A percentile compares a stretch with the other conserved stretches of the same genome.
Evolutionary conservation across 805 yeast species (phyloP).

Genomic region (Candida succiphila): DNA sequence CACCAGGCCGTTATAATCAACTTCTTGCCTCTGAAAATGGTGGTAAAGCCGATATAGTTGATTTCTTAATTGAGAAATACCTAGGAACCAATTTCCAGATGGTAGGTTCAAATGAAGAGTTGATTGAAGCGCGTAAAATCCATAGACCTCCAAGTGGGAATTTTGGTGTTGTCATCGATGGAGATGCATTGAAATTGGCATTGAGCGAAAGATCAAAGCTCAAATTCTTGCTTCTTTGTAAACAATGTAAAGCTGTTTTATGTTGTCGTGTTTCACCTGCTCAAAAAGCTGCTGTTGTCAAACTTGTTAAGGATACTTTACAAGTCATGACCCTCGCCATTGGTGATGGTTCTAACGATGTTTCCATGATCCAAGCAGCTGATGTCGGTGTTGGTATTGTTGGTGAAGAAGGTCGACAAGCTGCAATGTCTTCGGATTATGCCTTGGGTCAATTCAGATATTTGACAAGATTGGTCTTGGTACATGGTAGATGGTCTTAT

Average conservation of each 20-base stretch:
- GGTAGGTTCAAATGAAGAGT: slow-evolving; percentile 50
- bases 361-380: slow-evolving; percentile 85
- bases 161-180: slow-evolving; percentile 68
- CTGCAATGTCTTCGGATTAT: slow-evolving; percentile 81
- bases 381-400: slow-evolving; percentile 86
- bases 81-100: slow-evolving; percentile 45
- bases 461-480: slow-evolving; percentile 52
- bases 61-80: slow-evolving; percentile 36
- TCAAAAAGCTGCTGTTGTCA: slow-evolving; percentile 79
- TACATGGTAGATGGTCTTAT: slow-evolving; percentile 85
- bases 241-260: slow-evolving; percentile 71
- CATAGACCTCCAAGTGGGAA: slow-evolving; percentile 64
- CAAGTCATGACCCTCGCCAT: slow-evolving; percentile 81
- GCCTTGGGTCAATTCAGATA: slow-evolving; percentile 79
- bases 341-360: slow-evolving; percentile 88
- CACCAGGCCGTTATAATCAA: slow-evolving; percentile 19
- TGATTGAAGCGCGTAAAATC: slow-evolving; percentile 40
- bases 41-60: slow-evolving; percentile 13
- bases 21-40: slow-evolving; percentile 6
- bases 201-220: slow-evolving; percentile 29
- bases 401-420: slow-evolving; percentile 88
- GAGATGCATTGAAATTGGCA: slow-evolving; percentile 60
- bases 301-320: slow-evolving; percentile 60
- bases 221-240: slow-evolving; percentile 62
- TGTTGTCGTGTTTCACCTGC: slow-evolving; percentile 88